A percentile compares a stretch with the other conserved stretches of the same genome.
Conservation (phyloP, 2,329 filamentous ascomycete genomes). For the Cladosporium sp. region DNA sequence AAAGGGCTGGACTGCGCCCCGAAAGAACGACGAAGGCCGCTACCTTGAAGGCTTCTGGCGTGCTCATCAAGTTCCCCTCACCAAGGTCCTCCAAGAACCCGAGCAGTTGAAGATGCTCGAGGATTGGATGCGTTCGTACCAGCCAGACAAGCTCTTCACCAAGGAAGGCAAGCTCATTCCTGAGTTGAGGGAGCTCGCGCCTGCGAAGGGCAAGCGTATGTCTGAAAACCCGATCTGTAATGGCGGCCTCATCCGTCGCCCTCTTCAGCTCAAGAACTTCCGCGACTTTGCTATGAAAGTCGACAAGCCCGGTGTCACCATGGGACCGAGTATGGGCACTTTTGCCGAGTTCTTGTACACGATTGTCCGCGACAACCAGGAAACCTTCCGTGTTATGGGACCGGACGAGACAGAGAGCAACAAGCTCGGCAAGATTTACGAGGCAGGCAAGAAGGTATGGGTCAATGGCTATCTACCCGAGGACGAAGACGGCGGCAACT, state of each 20-base stretch:
- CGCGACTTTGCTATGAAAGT: constrained; percentile 61
- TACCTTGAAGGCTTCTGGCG: constrained; percentile 75
- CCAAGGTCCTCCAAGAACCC: constrained; percentile 61
- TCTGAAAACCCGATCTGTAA: constrained; percentile 73
- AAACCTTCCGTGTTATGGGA: constrained; percentile 70
- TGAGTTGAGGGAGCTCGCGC: constrained; percentile 62
- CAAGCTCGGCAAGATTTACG: constrained; percentile 68
- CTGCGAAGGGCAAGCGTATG: constrained; percentile 64
- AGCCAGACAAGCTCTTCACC: constrained; percentile 67
- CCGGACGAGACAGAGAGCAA: constrained; percentile 81
- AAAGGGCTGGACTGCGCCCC: constrained; percentile 75
- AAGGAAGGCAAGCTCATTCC: constrained; percentile 58
- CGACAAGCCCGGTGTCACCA: constrained; percentile 50
- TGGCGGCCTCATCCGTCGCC: constrained; percentile 63
- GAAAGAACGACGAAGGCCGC: constrained; percentile 62
- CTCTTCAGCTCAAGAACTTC: constrained; percentile 67
- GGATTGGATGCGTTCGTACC: constrained; percentile 72
- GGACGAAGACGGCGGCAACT: constrained; percentile 69
- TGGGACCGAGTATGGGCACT: constrained; percentile 62
- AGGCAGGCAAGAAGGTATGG: constrained; percentile 75
- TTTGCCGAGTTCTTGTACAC: constrained; percentile 66
- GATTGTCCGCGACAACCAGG: constrained; percentile 60
- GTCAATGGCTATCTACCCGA: constrained; percentile 74
- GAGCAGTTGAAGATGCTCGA: constrained; percentile 66
- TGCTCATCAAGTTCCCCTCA: constrained; percentile 71